Percentiles rank a stretch among this genome's conserved stretches.
These are phyloP conservation scores for Phaeomoniella chlamydospora DNA, from an alignment of 2,329 filamentous ascomycete species.

Conservation along the genomic window DNA sequence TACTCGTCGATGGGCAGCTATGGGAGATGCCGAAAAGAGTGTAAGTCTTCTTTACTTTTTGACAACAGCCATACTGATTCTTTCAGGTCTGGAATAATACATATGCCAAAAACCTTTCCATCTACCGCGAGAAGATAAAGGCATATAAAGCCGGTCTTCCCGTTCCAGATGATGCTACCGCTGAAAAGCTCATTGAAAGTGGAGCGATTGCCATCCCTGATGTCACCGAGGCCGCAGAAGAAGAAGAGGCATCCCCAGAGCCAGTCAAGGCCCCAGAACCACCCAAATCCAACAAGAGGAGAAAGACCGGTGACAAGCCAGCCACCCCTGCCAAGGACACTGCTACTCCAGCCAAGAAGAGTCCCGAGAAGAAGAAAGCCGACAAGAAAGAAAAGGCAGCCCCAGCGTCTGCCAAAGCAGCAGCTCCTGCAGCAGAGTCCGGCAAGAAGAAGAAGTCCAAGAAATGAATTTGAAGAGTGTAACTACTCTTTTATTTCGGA, in stretches of 20 bases:
- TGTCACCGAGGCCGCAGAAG: slow-evolving; percentile 18
- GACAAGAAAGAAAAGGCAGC: slow-evolving; percentile 8
- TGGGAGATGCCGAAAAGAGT: slow-evolving; percentile 59
- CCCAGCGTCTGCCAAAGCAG: slow-evolving; percentile 13
- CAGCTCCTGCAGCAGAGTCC: slow-evolving; percentile 15
- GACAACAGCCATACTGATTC: slow-evolving; percentile 2
- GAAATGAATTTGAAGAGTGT: slow-evolving; percentile 22
- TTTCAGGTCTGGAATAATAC: slow-evolving; percentile 37
- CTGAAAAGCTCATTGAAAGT: slow-evolving; percentile 28
- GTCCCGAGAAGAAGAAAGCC: slow-evolving; percentile 18
- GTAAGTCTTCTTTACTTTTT: slow-evolving; percentile 23
- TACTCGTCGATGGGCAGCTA: slow-evolving; percentile 69
- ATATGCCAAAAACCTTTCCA: slow-evolving; percentile 42
- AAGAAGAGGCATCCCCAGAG: slow-evolving; percentile 17
- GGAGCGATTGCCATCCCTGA: slow-evolving; percentile 16
- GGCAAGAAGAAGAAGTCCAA: slow-evolving; percentile 29
- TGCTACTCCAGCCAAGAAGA: slow-evolving; percentile 15
- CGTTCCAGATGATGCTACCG: slow-evolving; percentile 26
- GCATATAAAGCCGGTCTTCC: slow-evolving; percentile 40
- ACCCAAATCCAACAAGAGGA: slow-evolving; percentile 25
- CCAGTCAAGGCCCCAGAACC: slow-evolving; percentile 27
- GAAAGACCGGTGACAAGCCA: slow-evolving; percentile 22
- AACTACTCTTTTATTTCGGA: too few species aligned
- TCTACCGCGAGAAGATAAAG: slow-evolving; percentile 40
- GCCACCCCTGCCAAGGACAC: slow-evolving; percentile 20